phyloP scores from a whole-genome alignment of 2,329 filamentous ascomycete genomes.

The Exophiala viscosa region DNA sequence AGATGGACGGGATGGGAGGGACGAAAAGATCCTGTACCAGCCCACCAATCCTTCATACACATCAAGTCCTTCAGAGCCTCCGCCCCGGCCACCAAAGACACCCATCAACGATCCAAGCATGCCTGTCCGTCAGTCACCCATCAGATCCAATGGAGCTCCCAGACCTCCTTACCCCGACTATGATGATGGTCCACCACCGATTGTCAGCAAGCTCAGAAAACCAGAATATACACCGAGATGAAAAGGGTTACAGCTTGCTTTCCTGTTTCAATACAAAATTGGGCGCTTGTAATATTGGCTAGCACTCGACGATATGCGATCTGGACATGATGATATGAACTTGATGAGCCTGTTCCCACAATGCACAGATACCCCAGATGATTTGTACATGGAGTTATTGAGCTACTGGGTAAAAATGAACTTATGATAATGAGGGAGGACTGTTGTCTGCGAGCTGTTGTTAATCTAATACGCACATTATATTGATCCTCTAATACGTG shows the following conservation, averaged over 20 bases:
- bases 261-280: too few relatives aligned
- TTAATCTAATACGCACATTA: too few relatives aligned
- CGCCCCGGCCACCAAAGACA: constrained; percentile 73
- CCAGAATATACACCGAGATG: constrained; percentile 57
- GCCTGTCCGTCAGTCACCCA: constrained; percentile 29
- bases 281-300: too few relatives aligned
- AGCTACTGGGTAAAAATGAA: too few relatives aligned
- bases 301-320: too few relatives aligned
- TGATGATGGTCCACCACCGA: constrained; percentile 70
- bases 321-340: too few relatives aligned
- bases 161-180: constrained; percentile 71
- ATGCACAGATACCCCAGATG: too few relatives aligned
- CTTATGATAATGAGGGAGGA: too few relatives aligned
- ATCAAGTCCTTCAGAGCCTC: constrained; percentile 45
- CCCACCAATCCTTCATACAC: constrained; percentile 32
- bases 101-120: constrained; percentile 49
- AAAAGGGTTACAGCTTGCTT: not conserved
- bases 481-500: too few relatives aligned
- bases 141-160: constrained; percentile 31
- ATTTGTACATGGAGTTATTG: too few relatives aligned
- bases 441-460: too few relatives aligned
- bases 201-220: constrained; percentile 81
- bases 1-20: constrained; percentile 32
- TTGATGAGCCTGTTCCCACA: too few relatives aligned
- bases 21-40: constrained; percentile 33